Evolutionary conservation across 2,329 filamentous ascomycete species (phyloP).

Genomic region (Lasiodiplodia sp.): DNA sequence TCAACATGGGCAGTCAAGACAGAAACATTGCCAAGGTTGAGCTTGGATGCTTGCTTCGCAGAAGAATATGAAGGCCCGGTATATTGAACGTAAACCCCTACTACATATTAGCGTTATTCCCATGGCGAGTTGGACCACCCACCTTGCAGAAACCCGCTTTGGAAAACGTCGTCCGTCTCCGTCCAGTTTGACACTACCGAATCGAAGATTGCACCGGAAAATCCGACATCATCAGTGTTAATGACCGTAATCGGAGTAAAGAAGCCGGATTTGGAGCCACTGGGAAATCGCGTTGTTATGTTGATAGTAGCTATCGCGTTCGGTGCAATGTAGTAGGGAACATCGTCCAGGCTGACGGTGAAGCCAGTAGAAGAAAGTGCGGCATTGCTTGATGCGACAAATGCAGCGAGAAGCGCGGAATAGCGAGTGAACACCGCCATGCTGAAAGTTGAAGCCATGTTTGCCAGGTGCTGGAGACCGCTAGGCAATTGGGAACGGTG

Average conservation of each 20-base stretch:
- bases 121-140: neutral
- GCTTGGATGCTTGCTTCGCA: neutral
- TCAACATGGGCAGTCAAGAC: constrained; percentile 1
- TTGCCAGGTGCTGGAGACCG: too few relatives aligned
- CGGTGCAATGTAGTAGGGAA: constrained; percentile 52
- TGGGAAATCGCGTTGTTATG: constrained; percentile 35
- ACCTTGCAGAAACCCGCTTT: constrained; percentile 49
- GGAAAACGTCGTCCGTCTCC: constrained; percentile 51
- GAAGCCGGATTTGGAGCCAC: constrained; percentile 34
- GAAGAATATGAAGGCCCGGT: constrained; percentile 10
- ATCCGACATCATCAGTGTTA: constrained; percentile 36
- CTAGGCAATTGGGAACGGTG: neutral
- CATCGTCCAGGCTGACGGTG: constrained; percentile 49
- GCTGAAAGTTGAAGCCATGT: neutral
- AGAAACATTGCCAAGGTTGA: constrained; percentile 7
- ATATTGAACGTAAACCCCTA: constrained; percentile 38
- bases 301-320: constrained; percentile 44
- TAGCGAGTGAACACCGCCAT: neutral
- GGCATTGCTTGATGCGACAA: neutral
- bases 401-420: neutral
- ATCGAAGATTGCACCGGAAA: constrained; percentile 36
- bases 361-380: constrained; percentile 46
- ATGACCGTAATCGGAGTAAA: constrained; percentile 52
- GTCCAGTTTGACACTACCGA: constrained; percentile 41
- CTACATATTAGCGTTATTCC: neutral